Evolutionary conservation across 768 basidiomycete genomes (phyloP), one percentile per base, ranked within the genome.

Genomic region (Boletus insuetus): DNA sequence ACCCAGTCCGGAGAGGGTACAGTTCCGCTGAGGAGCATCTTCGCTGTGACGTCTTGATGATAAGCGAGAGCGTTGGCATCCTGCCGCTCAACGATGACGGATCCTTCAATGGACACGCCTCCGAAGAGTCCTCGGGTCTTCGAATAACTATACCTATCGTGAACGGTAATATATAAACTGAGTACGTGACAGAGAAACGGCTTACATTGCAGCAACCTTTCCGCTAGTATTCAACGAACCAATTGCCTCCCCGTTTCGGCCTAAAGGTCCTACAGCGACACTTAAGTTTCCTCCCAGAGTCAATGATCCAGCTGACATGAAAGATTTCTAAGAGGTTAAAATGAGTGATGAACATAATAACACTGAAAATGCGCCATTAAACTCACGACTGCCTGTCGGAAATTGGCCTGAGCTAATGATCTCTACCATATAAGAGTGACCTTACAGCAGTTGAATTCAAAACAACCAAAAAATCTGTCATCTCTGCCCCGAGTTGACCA

Each of bases 111-210:
- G 17, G 91, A 93, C 12, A 97, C 79, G 6, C 96, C 96, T 31
- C 96, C 95, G 57, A 97, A 98, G 4, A 98, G 80, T 20, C 96
- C 96, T 51, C 90, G 84, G 1, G 94, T 94, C 70, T 95, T 96
- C 9, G 87, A 89, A 66, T 94, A 94, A 66, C 87, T 90, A 70
- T 93, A 92, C 87, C 88, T 90, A 65, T 29, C 11, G 16, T 14
- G 17, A 35, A 50, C 34, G 38, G 42, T 57, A 22, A 46, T 48
- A 51, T 19, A 47, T 37, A 42, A 39, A 39, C 26, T 34, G 44
- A 34, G 20, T 19, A 26, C 31, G 14, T 14, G n/a, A 19, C 29
- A 51, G 47, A 13, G 22, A 44, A 49, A 32, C 10, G 10, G 58
- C 75, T 58, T 63, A 94, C 94, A 98, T 97, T 35, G 94, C 94